phyloP scores from a whole-genome alignment of 169 alveolate genomes.

The Prorocentrum cordatum region DNA sequence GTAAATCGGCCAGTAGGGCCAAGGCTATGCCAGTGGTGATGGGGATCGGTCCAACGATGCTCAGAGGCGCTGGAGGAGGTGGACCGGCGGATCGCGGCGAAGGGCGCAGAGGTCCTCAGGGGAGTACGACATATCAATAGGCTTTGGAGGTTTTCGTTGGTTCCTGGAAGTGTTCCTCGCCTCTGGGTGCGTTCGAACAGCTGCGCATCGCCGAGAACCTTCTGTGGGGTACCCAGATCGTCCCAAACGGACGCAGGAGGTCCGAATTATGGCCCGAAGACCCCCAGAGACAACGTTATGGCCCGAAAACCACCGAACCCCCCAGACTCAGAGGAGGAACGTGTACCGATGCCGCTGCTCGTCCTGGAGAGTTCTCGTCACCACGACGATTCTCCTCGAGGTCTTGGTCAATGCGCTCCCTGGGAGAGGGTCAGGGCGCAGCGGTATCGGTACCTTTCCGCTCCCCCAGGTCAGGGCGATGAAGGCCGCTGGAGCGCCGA shows the following conservation, averaged over 20 bases:
- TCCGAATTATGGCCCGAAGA: not conserved
- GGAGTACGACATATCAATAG: not conserved
- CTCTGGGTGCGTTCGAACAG: not conserved
- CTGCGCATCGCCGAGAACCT: not conserved
- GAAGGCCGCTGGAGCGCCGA: not conserved
- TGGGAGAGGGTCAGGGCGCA: not conserved
- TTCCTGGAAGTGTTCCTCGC: no score
- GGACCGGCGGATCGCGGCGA: not conserved
- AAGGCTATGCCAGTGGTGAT: no score
- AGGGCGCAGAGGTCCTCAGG: constrained; percentile 11
- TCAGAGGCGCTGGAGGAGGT: not conserved
- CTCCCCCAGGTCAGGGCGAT: not conserved
- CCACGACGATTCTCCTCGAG: no score
- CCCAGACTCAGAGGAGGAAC: no score
- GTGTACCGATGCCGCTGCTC: no score
- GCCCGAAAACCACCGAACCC: no score
- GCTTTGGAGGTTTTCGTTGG: not conserved
- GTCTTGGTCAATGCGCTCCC: no score
- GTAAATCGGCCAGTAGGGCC: no score
- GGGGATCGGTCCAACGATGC: no score
- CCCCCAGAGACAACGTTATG: constrained; percentile 17
- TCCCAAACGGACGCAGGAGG: not conserved
- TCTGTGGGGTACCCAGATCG: not conserved
- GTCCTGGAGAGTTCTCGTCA: no score
- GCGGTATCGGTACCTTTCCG: not conserved